Evolutionary conservation across 2,329 filamentous ascomycete species (phyloP), one percentile per base, ranked within the genome.

Genomic region (Diplodia corticola): DNA sequence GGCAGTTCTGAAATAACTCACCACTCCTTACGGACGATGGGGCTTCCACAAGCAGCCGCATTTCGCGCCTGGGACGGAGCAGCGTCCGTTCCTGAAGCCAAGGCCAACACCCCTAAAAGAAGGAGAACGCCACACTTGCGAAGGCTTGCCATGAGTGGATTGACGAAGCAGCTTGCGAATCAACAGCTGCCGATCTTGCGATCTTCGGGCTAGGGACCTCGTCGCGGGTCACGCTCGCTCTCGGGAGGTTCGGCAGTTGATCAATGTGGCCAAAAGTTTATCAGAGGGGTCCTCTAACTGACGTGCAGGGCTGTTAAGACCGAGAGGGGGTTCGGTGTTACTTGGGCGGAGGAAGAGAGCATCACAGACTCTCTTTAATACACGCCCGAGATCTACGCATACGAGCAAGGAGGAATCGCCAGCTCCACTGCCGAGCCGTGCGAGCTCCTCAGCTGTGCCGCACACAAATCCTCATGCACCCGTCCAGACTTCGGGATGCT

Each of bases 11-110:
- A 50, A 37, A 26, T 20, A 50, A 64, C 61, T 17, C 35, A 64
- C 61, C 61, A 64, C 24, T 64, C 61, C 40, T 64, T 64, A 6
- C 61, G 61, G 10, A 64, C 35, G n/a, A 64, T 54, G 26, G 61
- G 61, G 24, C 57, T 35, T 35, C 35, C n/a, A 30, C 57, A 61
- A 4, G 40, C 44, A 13, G n/a, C 57, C 15, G 57, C 57, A 24
- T 46, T 61, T 26, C 44, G 35, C 20, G 40, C 37, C 15, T 49
- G 33, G 3, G 33, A 28, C 57, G 57, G 57, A 61, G 44, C 57
- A 5, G 57, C 44, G 26, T 61, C 44, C 28, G 57, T 30, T 12
- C n/a, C 20, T 20, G 28, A 4, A 61, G 57, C 13, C 12, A 49
- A 17, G 57, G 57, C 57, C 15, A 61, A 28, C 33, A 26, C 26